Evolutionary conservation across 345 rosid species (phyloP).

Genomic region (Melastoma malabathricum): DNA sequence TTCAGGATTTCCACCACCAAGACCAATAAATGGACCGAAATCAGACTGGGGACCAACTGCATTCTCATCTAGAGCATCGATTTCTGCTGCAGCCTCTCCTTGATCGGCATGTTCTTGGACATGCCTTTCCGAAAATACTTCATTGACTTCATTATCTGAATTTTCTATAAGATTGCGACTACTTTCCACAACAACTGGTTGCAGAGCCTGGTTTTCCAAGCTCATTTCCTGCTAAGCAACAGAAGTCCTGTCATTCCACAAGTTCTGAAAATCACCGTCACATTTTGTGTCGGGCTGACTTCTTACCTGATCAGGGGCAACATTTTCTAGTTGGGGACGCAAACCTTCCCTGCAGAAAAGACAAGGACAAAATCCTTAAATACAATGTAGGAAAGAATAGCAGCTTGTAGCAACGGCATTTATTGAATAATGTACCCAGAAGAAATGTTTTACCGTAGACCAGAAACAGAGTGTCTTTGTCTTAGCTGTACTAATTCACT

Average conservation of each 20-base stretch:
- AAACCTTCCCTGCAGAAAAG: constrained; percentile 62
- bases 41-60: constrained; percentile 38
- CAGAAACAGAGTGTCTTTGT: constrained; percentile 84
- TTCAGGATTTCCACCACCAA: constrained; percentile 37
- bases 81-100: constrained; percentile 37
- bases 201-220: constrained; percentile 25
- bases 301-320: constrained; percentile 52
- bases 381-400: not conserved
- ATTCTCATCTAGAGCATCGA: constrained; percentile 27
- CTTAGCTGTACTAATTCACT: constrained; percentile 81
- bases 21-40: constrained; percentile 28
- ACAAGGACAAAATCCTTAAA: not conserved
- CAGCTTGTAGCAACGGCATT: too few relatives aligned
- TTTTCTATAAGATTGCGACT: constrained; percentile 29
- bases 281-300: constrained; percentile 35
- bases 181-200: constrained; percentile 32
- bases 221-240: constrained; percentile 29
- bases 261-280: constrained; percentile 25
- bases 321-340: constrained; percentile 60
- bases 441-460: constrained; percentile 48
- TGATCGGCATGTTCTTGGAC: constrained; percentile 37
- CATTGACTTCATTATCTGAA: constrained; percentile 24
- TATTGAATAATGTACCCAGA: too few relatives aligned
- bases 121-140: constrained; percentile 20
- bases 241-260: constrained; percentile 24